Base-by-base conservation (phyloP, 352 stramenopile species). In the Pythium brassicae region DNA sequence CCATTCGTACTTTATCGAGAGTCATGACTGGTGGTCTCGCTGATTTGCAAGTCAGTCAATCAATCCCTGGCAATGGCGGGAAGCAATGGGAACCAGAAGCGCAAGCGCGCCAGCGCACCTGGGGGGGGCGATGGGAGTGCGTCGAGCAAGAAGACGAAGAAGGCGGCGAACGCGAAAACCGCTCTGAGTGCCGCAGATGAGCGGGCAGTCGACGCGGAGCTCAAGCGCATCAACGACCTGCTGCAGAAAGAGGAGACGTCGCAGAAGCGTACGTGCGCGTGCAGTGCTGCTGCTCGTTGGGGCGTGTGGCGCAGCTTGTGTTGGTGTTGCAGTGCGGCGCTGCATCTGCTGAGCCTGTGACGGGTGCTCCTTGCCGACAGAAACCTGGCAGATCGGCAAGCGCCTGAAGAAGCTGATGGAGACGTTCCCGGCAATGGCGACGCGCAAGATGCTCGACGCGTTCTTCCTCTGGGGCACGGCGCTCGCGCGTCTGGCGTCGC, bases 311-410 rank as follows among this genome's bases (percentile, higher is more conserved):
- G 37, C 37, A 20, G 37, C 37, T 43, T 44, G 15, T 8, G 11
- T 39, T 15, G 34, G 34, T 17, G 10, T 12, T 12, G 10, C 10
- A 17, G 34, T 39, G 11, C 11, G 11, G 11, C 14, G 11, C 46
- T 20, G 53, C 39, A 29, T 37, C 5, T n/a, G 25, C 5, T 45
- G 11, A 37, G 14, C 32, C 15, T 57, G 26, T 3, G 3, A n/a
- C 4, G 32, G n/a, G 22, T 43, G 35, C 29, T 40, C 17, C 11
- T n/a, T 3, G 15, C 17, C n/a, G 8, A 37, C 58, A 89, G 83
- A 94, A 51, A 92, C 81, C 14, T 94, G 83, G 81, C 79, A 89
- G 68, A 89, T 94, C 58, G 81, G 83, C 46, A 94, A 94, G 63
- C 74, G 83, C 8, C 66, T 94, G 42, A 94, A 94, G 65, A 79